Percentiles rank a stretch among this genome's conserved stretches.
These are phyloP conservation scores for Stephania japonica DNA, from an alignment of 164 flowering plant genomes.

Conservation along the genomic window DNA sequence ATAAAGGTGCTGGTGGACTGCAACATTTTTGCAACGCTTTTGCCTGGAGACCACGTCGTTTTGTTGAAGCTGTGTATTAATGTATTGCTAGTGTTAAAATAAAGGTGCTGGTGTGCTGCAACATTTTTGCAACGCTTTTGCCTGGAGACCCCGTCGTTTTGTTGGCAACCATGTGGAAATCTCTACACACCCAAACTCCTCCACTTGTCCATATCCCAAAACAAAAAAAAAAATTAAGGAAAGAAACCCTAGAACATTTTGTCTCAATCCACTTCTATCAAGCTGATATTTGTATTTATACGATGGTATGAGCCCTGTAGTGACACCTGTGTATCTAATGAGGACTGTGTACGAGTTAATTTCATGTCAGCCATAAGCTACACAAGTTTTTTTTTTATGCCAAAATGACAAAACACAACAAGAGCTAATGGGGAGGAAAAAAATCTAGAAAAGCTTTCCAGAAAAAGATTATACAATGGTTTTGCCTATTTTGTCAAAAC, in stretches of 20 bases:
- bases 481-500: neutral
- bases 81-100: too few relatives aligned
- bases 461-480: too few relatives aligned
- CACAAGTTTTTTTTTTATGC: neutral
- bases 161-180: neutral
- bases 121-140: neutral
- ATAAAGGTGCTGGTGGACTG: neutral
- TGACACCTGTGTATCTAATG: neutral
- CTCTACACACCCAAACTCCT: neutral
- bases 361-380: neutral
- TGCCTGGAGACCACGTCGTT: neutral
- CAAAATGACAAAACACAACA: neutral
- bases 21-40: neutral
- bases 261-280: neutral
- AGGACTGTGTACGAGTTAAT: neutral
- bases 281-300: neutral
- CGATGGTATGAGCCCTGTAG: neutral
- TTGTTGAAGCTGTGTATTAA: too few relatives aligned
- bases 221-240: neutral
- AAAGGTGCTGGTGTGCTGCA: neutral
- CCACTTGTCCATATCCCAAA: neutral
- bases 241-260: neutral
- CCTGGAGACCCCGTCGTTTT: neutral
- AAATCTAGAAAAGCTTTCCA: neutral
- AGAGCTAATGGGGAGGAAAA: neutral